Conservation (phyloP, 1,139 yeast genomes). For the Nadsonia starkeyi-henricii region DNA sequence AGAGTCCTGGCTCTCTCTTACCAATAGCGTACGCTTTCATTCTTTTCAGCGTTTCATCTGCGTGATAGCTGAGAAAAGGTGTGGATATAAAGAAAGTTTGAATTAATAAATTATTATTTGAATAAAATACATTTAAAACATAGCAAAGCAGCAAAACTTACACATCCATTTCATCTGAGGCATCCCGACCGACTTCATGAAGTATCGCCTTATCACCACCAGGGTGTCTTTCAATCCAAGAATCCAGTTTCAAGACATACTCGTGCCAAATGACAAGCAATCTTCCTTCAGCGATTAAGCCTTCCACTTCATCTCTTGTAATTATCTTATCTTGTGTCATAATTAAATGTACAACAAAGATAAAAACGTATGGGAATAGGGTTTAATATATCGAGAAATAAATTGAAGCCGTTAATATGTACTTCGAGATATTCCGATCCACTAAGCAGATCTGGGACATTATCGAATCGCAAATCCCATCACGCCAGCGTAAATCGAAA, state of each 20-base stretch:
- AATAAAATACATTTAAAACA: not conserved
- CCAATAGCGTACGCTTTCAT: conserved; percentile 30
- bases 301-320: conserved; percentile 26
- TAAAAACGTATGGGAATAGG: no score
- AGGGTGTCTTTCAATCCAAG: conserved; percentile 66
- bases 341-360: not conserved
- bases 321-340: conserved; percentile 7
- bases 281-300: conserved; percentile 51
- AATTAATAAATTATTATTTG: not conserved
- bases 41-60: conserved; percentile 36
- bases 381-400: no score
- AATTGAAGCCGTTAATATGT: no score
- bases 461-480: no score
- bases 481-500: no score
- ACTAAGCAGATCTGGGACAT: no score
- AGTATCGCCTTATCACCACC: conserved; percentile 79
- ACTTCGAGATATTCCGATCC: no score
- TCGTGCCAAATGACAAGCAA: conserved; percentile 53
- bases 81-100: not conserved
- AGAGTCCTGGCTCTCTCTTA: conserved; percentile 3
- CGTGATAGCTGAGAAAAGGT: conserved; percentile 31
- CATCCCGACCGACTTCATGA: conserved; percentile 82
- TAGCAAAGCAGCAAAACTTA: conserved; percentile 14
- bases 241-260: conserved; percentile 47
- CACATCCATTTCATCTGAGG: conserved; percentile 81